Evolutionary conservation across 2,329 filamentous ascomycete species (phyloP).

Genomic region (Sphaerulina populicola): DNA sequence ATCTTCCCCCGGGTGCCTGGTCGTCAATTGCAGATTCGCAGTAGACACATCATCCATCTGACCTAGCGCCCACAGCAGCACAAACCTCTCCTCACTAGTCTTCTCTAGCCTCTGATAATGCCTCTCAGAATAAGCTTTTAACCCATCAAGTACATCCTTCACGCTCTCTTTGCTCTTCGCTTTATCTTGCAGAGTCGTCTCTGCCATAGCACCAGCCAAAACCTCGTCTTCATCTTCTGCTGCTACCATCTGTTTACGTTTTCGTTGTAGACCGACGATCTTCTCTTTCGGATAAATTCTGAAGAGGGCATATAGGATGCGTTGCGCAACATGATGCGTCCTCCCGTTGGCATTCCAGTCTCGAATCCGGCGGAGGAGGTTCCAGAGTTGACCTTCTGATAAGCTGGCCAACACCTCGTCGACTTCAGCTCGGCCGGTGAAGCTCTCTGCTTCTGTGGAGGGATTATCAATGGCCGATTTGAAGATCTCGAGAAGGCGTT

Average conservation of each 20-base stretch:
- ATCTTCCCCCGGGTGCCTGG: slow-evolving; percentile 15
- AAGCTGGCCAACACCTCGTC: slow-evolving; percentile 75
- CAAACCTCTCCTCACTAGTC: slow-evolving; percentile 83
- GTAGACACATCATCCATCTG: slow-evolving; percentile 70
- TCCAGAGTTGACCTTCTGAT: slow-evolving; percentile 76
- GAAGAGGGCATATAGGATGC: slow-evolving; percentile 70
- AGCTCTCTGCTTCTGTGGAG: slow-evolving; percentile 52
- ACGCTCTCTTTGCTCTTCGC: slow-evolving; percentile 53
- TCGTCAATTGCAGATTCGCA: slow-evolving; percentile 9
- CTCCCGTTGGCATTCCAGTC: slow-evolving; percentile 98
- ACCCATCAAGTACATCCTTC: slow-evolving; percentile 76
- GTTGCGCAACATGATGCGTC: slow-evolving; percentile 76
- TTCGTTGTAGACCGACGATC: slow-evolving; percentile 47
- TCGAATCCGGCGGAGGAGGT: slow-evolving; percentile 68
- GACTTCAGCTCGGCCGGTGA: slow-evolving; percentile 58
- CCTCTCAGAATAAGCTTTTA: slow-evolving; percentile 83
- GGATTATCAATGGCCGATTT: slow-evolving; percentile 63
- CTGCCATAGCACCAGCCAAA: slow-evolving; percentile 26
- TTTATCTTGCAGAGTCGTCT: slow-evolving; percentile 28
- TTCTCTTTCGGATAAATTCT: slow-evolving; percentile 70
- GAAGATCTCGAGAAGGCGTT: slow-evolving; percentile 74
- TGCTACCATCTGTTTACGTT: slow-evolving; percentile 20
- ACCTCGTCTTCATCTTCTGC: neutral
- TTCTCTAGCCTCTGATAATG: slow-evolving; percentile 88
- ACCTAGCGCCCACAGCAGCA: slow-evolving; percentile 84